phyloP scores from a whole-genome alignment of 2,329 filamentous ascomycete genomes.

The Diaporthe batatas region DNA sequence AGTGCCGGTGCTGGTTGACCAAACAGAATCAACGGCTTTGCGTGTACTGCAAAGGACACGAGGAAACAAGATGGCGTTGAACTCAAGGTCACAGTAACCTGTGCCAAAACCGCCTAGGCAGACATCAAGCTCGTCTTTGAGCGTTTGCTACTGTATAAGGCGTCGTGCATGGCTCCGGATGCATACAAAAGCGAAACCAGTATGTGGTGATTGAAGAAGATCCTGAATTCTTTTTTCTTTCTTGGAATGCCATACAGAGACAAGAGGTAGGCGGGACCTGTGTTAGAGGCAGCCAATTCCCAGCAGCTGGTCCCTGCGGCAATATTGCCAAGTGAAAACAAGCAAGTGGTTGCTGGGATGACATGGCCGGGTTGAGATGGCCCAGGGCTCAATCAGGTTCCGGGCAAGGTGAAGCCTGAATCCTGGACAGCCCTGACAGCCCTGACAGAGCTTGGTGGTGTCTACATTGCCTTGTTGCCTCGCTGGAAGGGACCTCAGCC shows the following conservation, averaged over 20 bases:
- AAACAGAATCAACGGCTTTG: no score
- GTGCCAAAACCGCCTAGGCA: no score
- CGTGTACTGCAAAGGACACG: background rate
- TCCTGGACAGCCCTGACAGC: background rate
- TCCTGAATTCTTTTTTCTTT: no score
- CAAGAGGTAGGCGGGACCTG: background rate
- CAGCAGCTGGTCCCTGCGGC: background rate
- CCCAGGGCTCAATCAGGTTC: conserved; percentile 1
- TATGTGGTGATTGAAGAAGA: no score
- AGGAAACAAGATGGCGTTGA: background rate
- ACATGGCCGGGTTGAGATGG: background rate
- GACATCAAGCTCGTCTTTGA: no score
- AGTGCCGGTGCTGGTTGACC: no score
- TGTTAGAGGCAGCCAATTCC: background rate
- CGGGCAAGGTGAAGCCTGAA: conserved; percentile 1
- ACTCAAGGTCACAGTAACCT: no score
- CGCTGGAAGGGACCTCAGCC: background rate
- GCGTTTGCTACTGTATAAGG: no score
- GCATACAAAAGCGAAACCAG: no score
- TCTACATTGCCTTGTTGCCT: background rate
- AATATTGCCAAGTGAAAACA: background rate
- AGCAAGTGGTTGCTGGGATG: background rate
- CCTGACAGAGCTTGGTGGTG: background rate
- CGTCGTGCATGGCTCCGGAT: no score
- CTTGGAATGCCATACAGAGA: background rate